Conservation (phyloP, 176 grass and related monocot species). For the Lolium perenne region DNA sequence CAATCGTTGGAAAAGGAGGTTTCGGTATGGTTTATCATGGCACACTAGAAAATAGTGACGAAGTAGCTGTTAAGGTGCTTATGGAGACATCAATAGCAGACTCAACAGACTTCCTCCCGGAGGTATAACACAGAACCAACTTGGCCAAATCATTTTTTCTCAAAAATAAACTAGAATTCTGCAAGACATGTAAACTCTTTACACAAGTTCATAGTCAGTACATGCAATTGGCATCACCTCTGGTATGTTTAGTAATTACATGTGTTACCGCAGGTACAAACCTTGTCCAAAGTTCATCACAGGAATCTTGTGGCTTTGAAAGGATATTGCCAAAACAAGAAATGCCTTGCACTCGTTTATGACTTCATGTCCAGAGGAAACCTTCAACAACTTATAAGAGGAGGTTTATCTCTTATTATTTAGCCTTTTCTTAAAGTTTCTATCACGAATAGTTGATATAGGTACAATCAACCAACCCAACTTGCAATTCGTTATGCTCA, state of each 20-base stretch:
- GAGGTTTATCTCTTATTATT: background rate
- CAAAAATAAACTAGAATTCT: background rate
- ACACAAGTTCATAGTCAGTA: background rate
- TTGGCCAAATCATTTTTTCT: background rate
- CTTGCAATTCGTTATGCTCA: too few relatives aligned
- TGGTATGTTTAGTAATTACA: background rate
- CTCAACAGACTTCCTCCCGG: constrained; percentile 45
- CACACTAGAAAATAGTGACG: constrained; percentile 40
- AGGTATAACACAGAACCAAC: constrained; percentile 35
- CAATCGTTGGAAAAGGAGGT: constrained; percentile 48
- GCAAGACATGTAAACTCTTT: background rate
- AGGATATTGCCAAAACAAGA: constrained; percentile 51
- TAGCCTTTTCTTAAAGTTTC: background rate
- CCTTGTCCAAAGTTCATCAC: constrained; percentile 48
- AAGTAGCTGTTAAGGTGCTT: constrained; percentile 53
- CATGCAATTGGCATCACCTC: background rate
- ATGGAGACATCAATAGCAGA: constrained; percentile 28
- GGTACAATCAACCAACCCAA: too few relatives aligned
- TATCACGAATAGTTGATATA: background rate
- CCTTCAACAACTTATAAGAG: constrained; percentile 52
- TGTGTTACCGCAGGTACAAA: constrained; percentile 31
- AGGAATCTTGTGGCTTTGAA: constrained; percentile 51
- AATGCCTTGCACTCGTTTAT: constrained; percentile 49
- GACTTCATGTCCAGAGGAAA: constrained; percentile 55
- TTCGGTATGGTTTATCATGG: constrained; percentile 60